Evolutionary conservation across 2,329 filamentous ascomycete genomes (phyloP).

Genomic region (Aspergillus fumigatus): DNA sequence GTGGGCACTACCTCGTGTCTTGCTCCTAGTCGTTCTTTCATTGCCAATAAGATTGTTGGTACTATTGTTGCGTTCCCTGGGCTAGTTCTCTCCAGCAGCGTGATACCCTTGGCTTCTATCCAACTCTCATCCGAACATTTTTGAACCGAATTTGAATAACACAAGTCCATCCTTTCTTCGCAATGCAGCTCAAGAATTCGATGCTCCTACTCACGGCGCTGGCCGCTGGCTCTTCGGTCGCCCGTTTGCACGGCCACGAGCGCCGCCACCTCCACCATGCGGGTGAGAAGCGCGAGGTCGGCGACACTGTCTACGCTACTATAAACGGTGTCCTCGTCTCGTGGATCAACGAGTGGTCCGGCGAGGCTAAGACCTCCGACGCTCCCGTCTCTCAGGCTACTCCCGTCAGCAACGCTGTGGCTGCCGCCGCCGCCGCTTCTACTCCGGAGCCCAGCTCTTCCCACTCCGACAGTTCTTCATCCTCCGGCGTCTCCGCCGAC

Average conservation of each 20-base stretch:
- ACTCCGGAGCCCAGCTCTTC: conserved; percentile 6
- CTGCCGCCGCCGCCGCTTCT: conserved; percentile 8
- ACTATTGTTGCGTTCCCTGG: conserved; percentile 5
- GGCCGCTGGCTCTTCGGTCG: conserved; percentile 33
- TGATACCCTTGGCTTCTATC: conserved; percentile 5
- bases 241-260: conserved; percentile 36
- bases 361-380: conserved; percentile 15
- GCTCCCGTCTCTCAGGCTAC: conserved; percentile 13
- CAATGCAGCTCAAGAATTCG: conserved; percentile 38
- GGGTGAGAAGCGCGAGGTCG: conserved; percentile 28
- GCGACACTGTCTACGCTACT: conserved; percentile 28
- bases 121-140: neutral
- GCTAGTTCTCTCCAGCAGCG: conserved; percentile 2
- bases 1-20: conserved; percentile 7
- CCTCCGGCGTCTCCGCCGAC: conserved; percentile 12
- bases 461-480: neutral
- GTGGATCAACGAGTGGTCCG: conserved; percentile 35
- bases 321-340: conserved; percentile 31
- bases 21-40: conserved; percentile 11
- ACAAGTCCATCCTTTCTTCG: conserved; percentile 6
- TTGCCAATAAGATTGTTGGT: conserved; percentile 11
- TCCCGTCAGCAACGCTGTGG: conserved; percentile 9
- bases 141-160: neutral
- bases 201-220: conserved; percentile 33
- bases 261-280: conserved; percentile 31